phyloP scores from a whole-genome alignment of 345 rosid species.

The Aegle marmelos region DNA sequence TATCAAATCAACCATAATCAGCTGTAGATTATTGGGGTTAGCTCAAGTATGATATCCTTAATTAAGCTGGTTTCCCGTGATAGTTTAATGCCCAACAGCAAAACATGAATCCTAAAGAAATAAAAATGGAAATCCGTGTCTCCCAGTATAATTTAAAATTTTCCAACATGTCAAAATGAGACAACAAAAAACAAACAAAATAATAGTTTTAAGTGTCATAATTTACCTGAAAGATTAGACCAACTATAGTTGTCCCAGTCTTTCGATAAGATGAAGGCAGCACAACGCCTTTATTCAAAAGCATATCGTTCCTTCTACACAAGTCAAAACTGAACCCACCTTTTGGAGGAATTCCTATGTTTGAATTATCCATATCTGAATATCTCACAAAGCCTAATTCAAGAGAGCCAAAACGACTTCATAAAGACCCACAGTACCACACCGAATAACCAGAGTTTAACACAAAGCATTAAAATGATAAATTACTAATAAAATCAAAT shows the following conservation, averaged over 20 bases:
- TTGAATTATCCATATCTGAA: constrained; percentile 42
- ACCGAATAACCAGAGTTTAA: background rate
- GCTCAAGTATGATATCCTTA: background rate
- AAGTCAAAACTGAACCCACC: constrained; percentile 88
- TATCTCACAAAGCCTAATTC: background rate
- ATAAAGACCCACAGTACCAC: background rate
- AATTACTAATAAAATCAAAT: background rate
- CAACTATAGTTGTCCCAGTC: constrained; percentile 96
- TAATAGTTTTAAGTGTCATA: background rate
- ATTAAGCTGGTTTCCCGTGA: background rate
- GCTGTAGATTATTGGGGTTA: background rate
- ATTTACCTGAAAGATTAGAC: constrained; percentile 65
- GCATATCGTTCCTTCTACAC: constrained; percentile 72
- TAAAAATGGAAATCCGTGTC: background rate
- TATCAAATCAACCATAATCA: background rate
- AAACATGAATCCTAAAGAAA: background rate
- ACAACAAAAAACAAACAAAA: background rate
- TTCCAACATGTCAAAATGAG: background rate
- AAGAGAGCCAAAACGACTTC: background rate
- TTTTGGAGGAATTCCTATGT: constrained; percentile 45
- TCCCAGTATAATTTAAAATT: background rate
- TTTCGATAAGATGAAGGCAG: constrained; percentile 70
- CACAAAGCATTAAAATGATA: background rate
- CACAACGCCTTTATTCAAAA: constrained; percentile 50
- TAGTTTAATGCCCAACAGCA: background rate